Evolutionary conservation across 139 green algal species (phyloP).

Genomic region (Haematococcus lacustris): DNA sequence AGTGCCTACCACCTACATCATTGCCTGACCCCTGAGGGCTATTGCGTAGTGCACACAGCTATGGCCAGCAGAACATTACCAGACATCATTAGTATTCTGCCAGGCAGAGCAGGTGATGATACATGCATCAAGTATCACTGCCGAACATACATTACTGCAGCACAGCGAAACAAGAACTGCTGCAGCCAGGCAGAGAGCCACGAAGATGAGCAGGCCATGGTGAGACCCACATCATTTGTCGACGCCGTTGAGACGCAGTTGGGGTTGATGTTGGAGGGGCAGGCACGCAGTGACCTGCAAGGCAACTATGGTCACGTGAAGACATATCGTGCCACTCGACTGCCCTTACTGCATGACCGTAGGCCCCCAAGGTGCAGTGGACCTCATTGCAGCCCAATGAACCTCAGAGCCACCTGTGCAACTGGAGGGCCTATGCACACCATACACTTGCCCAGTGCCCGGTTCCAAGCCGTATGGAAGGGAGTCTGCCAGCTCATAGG

Average conservation of each 20-base stretch:
- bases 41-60: neutral
- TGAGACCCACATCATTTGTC: conserved; percentile 7
- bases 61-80: neutral
- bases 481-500: neutral
- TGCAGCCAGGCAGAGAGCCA: too few species aligned
- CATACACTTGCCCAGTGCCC: too few species aligned
- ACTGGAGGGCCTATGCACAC: too few species aligned
- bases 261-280: conserved; percentile 8
- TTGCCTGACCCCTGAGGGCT: too few species aligned
- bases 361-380: neutral
- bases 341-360: neutral
- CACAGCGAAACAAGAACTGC: neutral
- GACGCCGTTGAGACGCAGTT: conserved; percentile 1
- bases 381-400: too few species aligned
- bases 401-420: too few species aligned
- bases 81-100: too few species aligned
- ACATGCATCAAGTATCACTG: neutral
- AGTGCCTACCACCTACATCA: too few species aligned
- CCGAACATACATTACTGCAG: too few species aligned
- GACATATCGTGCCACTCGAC: too few species aligned
- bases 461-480: neutral
- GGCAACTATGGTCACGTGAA: neutral
- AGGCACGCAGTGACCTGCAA: conserved; percentile 3
- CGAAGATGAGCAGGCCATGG: too few species aligned
- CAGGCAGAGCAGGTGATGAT: neutral